phyloP scores from a whole-genome alignment of 1,284 basidiomycete genomes.

The Irpex sp. region DNA sequence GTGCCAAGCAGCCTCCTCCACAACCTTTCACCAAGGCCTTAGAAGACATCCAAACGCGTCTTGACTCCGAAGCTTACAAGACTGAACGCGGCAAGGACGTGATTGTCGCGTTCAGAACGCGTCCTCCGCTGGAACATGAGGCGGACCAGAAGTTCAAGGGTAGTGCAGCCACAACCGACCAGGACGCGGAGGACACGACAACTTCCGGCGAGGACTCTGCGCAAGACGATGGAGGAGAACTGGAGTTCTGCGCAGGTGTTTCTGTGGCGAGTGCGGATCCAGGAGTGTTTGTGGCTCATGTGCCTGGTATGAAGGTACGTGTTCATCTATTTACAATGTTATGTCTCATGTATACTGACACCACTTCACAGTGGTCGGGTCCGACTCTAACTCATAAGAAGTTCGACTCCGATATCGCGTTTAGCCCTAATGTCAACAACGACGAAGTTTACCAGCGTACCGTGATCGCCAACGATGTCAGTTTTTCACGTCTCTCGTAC shows the following conservation, averaged over 20 bases:
- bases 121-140: slow-evolving; percentile 27
- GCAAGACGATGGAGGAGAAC: slow-evolving; percentile 2
- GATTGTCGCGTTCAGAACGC: slow-evolving; percentile 30
- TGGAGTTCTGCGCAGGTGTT: slow-evolving; percentile 19
- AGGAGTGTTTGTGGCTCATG: slow-evolving; percentile 29
- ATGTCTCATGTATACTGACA: neutral
- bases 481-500: slow-evolving; percentile 8
- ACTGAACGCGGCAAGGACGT: slow-evolving; percentile 22
- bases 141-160: slow-evolving; percentile 20
- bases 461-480: slow-evolving; percentile 25
- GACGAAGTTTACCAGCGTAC: slow-evolving; percentile 31
- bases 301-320: slow-evolving; percentile 29
- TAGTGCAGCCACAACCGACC: too few species aligned
- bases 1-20: slow-evolving; percentile 7
- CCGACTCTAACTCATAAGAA: slow-evolving; percentile 30
- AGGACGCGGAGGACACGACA: too few species aligned
- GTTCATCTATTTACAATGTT: neutral
- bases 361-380: slow-evolving; percentile 26
- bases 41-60: slow-evolving; percentile 5
- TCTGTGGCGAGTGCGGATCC: slow-evolving; percentile 24
- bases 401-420: slow-evolving; percentile 29
- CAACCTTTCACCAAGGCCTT: slow-evolving; percentile 4
- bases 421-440: slow-evolving; percentile 26
- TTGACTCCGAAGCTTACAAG: neutral
- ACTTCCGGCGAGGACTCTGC: neutral